Conservation (phyloP, 345 rosid species). For the Raphanus sativus region DNA sequence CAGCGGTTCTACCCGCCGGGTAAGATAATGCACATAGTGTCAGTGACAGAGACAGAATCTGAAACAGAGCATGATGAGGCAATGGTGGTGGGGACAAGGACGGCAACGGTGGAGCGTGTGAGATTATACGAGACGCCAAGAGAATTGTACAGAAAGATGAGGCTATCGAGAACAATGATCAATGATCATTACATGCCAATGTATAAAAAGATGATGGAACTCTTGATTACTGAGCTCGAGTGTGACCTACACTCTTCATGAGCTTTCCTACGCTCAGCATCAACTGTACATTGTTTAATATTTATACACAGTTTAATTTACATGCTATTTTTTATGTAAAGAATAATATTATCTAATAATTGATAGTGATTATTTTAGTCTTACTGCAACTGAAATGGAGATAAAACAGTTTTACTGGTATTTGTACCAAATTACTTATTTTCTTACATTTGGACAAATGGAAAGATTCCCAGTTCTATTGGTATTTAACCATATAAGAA, state of each 20-base stretch:
- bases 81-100: slow-evolving; percentile 13
- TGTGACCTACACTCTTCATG: slow-evolving; percentile 32
- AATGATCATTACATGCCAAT: slow-evolving; percentile 97
- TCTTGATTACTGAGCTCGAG: slow-evolving; percentile 62
- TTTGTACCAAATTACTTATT: too few relatives aligned
- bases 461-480: too few relatives aligned
- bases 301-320: slow-evolving; percentile 26
- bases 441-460: too few relatives aligned
- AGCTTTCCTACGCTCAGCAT: not conserved
- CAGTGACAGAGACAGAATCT: slow-evolving; percentile 38
- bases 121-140: slow-evolving; percentile 78
- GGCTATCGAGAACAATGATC: slow-evolving; percentile 87
- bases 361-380: too few relatives aligned
- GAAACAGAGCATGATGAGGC: slow-evolving; percentile 37
- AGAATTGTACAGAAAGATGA: slow-evolving; percentile 83
- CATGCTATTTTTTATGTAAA: not conserved
- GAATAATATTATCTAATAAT: too few relatives aligned
- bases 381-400: too few relatives aligned
- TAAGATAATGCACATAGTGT: slow-evolving; percentile 77
- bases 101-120: slow-evolving; percentile 39
- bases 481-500: too few relatives aligned
- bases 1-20: slow-evolving; percentile 88
- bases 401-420: too few relatives aligned
- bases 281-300: slow-evolving; percentile 33
- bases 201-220: slow-evolving; percentile 91